Conservation (phyloP, 371 early-diverging fungal species). For the Zychaea mexicana region DNA sequence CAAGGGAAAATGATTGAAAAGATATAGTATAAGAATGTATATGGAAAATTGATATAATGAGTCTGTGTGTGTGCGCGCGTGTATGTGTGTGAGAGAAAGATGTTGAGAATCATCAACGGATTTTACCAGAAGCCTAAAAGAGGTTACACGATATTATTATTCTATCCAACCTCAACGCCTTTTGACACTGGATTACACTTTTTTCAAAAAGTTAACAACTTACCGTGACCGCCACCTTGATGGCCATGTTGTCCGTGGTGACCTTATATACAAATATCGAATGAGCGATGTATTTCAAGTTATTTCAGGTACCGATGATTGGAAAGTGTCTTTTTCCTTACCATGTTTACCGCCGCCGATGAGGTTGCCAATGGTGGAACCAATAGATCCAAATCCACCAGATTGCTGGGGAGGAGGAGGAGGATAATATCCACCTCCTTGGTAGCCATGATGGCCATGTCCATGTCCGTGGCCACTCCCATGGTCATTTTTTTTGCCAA, state of each 20-base stretch:
- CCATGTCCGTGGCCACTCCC: slow-evolving; percentile 10
- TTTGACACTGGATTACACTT: too few relatives aligned
- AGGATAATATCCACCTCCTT: slow-evolving; percentile 17
- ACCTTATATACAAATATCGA: too few relatives aligned
- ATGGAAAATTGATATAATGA: too few relatives aligned
- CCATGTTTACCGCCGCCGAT: slow-evolving; percentile 8
- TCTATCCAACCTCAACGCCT: too few relatives aligned
- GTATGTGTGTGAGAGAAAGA: too few relatives aligned
- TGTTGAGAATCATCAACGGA: too few relatives aligned
- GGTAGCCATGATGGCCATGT: not conserved
- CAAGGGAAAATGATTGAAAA: too few relatives aligned
- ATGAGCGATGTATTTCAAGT: not conserved
- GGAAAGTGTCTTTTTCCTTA: not conserved
- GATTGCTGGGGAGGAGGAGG: slow-evolving; percentile 16
- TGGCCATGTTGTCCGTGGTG: slow-evolving; percentile 15
- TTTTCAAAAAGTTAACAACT: not conserved
- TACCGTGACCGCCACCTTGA: not conserved
- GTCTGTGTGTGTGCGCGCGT: too few relatives aligned
- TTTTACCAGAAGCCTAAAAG: too few relatives aligned
- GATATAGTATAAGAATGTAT: too few relatives aligned
- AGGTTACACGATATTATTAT: too few relatives aligned
- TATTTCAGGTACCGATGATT: not conserved
- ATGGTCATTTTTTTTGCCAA: slow-evolving; percentile 4
- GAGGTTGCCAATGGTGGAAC: slow-evolving; percentile 1
- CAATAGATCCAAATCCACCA: slow-evolving; percentile 12